These are phyloP conservation scores for Penicillium fimorum DNA, from an alignment of 495 filamentous ascomycete genomes.

Conservation along the genomic window DNA sequence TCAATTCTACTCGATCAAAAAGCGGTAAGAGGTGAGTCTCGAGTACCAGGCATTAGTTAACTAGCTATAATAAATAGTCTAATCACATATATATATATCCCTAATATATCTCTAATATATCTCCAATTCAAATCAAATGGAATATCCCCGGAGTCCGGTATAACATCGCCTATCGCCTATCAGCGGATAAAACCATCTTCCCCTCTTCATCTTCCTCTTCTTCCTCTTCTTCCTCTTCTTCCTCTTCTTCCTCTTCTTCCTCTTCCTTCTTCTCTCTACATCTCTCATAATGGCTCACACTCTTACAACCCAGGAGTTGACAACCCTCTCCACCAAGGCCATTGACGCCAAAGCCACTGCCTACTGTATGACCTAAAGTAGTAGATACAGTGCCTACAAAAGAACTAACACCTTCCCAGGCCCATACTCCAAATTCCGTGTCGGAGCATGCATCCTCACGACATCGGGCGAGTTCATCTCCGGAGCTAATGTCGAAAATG, in stretches of 20 bases:
- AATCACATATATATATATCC: too few species aligned
- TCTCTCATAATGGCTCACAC: neutral
- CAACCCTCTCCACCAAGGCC: constrained; percentile 56
- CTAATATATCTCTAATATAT: too few species aligned
- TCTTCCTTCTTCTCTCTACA: neutral
- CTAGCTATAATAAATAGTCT: too few species aligned
- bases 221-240: neutral
- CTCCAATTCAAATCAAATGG: too few species aligned
- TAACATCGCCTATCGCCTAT: neutral
- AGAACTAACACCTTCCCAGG: constrained; percentile 40
- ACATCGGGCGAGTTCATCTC: constrained; percentile 56
- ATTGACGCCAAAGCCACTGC: constrained; percentile 68
- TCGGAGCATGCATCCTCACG: constrained; percentile 79
- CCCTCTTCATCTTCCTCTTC: neutral
- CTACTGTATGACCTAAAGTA: constrained; percentile 57
- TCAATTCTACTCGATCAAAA: too few species aligned
- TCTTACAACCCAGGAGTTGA: constrained; percentile 51
- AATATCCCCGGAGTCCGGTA: neutral
- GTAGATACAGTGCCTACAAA: too few species aligned
- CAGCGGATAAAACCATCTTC: neutral
- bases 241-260: neutral
- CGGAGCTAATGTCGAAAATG: constrained; percentile 95
- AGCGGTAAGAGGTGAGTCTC: too few species aligned
- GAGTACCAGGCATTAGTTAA: too few species aligned
- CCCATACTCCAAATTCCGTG: constrained; percentile 91